phyloP scores from a whole-genome alignment of 495 filamentous ascomycete genomes.

The Darksidea phi region DNA sequence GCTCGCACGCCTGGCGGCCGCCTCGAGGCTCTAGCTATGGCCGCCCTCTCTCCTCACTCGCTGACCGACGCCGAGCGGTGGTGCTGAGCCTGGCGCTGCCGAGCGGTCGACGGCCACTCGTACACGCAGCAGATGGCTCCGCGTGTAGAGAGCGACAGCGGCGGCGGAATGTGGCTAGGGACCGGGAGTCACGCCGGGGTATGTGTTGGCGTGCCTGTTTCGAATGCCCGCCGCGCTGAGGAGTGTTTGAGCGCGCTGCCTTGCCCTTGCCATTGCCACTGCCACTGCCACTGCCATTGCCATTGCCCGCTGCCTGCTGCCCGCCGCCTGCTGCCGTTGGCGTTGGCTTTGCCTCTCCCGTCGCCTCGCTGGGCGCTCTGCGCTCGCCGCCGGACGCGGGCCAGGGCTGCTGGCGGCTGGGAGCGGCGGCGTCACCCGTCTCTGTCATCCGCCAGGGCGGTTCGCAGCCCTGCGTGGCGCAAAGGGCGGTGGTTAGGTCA shows the following conservation, averaged over 20 bases:
- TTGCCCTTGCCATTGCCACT: slow-evolving; percentile 2
- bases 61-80: slow-evolving; percentile 13
- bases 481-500: slow-evolving; percentile 15
- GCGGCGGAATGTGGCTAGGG: slow-evolving; percentile 16
- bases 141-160: slow-evolving; percentile 16
- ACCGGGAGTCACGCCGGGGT: slow-evolving; percentile 13
- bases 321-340: no score
- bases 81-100: slow-evolving; percentile 14
- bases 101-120: background rate
- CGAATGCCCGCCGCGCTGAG: slow-evolving; percentile 17
- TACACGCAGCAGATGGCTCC: slow-evolving; percentile 5
- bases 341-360: background rate
- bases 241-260: slow-evolving; percentile 19
- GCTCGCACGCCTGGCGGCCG: background rate
- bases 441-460: slow-evolving; percentile 26
- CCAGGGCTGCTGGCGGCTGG: slow-evolving; percentile 1
- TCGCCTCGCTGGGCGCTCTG: background rate
- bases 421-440: background rate
- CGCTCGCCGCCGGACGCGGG: background rate
- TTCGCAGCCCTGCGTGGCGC: background rate
- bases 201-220: slow-evolving; percentile 28
- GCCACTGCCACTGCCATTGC: background rate
- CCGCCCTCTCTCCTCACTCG: background rate
- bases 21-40: background rate
- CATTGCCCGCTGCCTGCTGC: no score